Conservation (phyloP, 345 rosid genomes). For the Turnera subulata region DNA sequence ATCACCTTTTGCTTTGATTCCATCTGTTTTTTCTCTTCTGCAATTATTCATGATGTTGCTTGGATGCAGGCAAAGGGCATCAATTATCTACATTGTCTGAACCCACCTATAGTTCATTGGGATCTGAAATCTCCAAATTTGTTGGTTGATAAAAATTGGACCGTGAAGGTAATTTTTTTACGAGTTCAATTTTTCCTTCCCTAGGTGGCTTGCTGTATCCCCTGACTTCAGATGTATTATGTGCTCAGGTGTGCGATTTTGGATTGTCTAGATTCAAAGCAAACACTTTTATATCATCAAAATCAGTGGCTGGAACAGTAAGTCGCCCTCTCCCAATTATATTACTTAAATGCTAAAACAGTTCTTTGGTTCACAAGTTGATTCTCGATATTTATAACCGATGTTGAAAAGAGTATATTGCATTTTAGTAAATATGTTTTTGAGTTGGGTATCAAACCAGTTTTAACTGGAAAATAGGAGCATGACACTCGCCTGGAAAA, state of each 20-base stretch:
- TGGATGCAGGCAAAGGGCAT: constrained; percentile 87
- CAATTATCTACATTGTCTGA: constrained; percentile 88
- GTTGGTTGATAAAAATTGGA: constrained; percentile 95
- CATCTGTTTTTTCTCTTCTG: background rate
- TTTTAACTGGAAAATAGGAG: too few species aligned
- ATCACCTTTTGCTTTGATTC: background rate
- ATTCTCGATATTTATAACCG: too few species aligned
- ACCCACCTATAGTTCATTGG: constrained; percentile 95
- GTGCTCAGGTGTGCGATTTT: constrained; percentile 84
- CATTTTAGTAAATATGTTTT: too few species aligned
- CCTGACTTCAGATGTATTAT: too few species aligned
- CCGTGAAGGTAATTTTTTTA: constrained; percentile 59
- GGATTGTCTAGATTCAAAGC: constrained; percentile 96
- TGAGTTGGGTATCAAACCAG: too few species aligned
- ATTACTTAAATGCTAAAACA: background rate
- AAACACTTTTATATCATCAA: constrained; percentile 80
- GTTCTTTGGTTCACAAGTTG: too few species aligned
- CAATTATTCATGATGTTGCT: constrained; percentile 11
- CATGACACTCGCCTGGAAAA: too few species aligned
- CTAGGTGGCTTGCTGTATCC: background rate
- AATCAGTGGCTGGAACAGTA: constrained; percentile 97
- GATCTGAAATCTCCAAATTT: constrained; percentile 94
- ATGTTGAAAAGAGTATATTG: too few species aligned
- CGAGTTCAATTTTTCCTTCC: background rate
- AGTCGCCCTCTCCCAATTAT: constrained; percentile 26